Evolutionary conservation across 75 land plant species (phyloP), one percentile per base, ranked within the genome.

Genomic region (Pinus tabuliformis): DNA sequence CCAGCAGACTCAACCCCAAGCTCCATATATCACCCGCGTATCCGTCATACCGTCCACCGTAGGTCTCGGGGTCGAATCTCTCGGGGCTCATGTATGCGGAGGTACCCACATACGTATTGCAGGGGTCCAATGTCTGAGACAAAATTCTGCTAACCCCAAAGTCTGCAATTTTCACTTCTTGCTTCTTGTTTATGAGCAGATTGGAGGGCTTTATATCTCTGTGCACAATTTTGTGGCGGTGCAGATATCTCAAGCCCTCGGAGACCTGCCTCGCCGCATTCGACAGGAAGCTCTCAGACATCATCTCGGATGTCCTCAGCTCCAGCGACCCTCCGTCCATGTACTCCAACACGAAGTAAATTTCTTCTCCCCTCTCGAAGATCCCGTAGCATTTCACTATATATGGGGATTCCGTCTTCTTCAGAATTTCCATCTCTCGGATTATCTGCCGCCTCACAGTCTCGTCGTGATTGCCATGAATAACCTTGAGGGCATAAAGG

Each of bases 41-140:
- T 1, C 85, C 88, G 74, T 85, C 71, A 78, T 90, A 88, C 88
- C 90, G 37, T 30, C 30, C 30, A 30, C 30, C 30, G 30, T 30
- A 30, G 30, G 30, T 30, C 30, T 30, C 30, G 30, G 95, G 92
- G 24, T 92, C 90, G 79, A 90, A 88, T 56, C 92, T 74, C 87
- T 92, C 95, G 13, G 92, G 95, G 79, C 95, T 92, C 95, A 92
- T 92, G 81, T n/a, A n/a, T n/a, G n/a, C n/a, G n/a, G n/a, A n/a
- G n/a, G n/a, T n/a, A n/a, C n/a, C n/a, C n/a, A n/a, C n/a, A n/a
- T 92, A 92, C 13, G 93, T 91, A 1, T 93, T 90, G 75, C 84
- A 84, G 4, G 95, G 90, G 0, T 90, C 95, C 26, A 88, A 90
- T 79, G n/a, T n/a, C n/a, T n/a, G n/a, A n/a, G n/a, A n/a, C n/a